A percentile compares a stretch with the other conserved stretches of the same genome.
These are phyloP conservation scores for Fusarium verrucosum DNA, from an alignment of 2,329 filamentous ascomycete genomes.

Conservation along the genomic window DNA sequence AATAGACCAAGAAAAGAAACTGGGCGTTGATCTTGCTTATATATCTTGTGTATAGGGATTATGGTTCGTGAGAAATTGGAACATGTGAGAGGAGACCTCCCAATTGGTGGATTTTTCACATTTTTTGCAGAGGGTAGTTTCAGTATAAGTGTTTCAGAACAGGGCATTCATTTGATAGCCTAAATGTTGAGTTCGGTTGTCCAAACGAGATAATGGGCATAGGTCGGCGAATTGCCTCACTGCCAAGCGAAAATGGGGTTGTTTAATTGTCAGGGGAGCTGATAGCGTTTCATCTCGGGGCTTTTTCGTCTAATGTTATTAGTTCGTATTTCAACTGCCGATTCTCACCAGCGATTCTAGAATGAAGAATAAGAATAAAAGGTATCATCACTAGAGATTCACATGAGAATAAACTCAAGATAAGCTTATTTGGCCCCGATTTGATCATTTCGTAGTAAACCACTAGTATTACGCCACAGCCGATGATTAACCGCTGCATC, in stretches of 20 bases:
- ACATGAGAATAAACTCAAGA: not conserved
- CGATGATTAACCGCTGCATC: constrained; percentile 38
- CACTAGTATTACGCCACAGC: constrained; percentile 15
- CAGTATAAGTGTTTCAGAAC: constrained; percentile 19
- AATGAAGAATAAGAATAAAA: accelerated
- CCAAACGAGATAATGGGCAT: not conserved
- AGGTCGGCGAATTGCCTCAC: not conserved
- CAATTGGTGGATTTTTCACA: constrained; percentile 24
- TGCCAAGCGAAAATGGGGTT: not conserved
- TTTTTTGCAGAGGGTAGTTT: constrained; percentile 4
- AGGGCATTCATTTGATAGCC: not conserved
- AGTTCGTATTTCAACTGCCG: accelerated
- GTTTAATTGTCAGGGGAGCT: constrained; percentile 16
- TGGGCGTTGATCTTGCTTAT: constrained; percentile 4
- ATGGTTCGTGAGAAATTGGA: not conserved
- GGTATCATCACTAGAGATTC: accelerated
- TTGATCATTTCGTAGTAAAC: not conserved
- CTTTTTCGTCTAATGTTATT: not conserved
- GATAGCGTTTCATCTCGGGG: constrained; percentile 8
- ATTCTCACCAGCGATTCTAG: accelerated
- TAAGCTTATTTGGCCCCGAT: not conserved
- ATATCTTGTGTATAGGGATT: not conserved
- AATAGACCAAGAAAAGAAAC: not conserved
- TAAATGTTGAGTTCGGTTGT: not conserved
- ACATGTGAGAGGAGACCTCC: not conserved